Conservation (phyloP, 2,329 filamentous ascomycete species). For the Phialocephala sp. region DNA sequence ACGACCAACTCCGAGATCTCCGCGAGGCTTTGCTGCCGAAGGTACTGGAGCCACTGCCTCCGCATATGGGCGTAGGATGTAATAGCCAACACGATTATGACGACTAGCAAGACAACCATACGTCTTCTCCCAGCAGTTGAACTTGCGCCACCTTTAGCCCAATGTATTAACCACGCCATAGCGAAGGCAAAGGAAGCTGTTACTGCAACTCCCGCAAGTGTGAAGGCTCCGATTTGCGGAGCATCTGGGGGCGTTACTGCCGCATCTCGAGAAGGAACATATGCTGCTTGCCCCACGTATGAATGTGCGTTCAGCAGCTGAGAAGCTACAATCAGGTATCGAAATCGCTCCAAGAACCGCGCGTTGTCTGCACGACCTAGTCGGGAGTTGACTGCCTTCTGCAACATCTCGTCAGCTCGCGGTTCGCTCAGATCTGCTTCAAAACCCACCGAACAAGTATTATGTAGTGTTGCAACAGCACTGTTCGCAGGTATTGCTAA, state of each 20-base stretch:
- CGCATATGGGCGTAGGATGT: slow-evolving; percentile 75
- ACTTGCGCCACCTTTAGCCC: slow-evolving; percentile 62
- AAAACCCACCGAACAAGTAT: slow-evolving; percentile 57
- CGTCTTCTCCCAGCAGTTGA: slow-evolving; percentile 62
- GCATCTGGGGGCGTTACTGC: slow-evolving; percentile 28
- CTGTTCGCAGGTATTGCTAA: slow-evolving; percentile 49
- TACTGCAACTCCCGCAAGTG: slow-evolving; percentile 67
- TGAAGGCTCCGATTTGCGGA: slow-evolving; percentile 52
- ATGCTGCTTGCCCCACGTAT: slow-evolving; percentile 50
- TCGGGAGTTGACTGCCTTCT: slow-evolving; percentile 74
- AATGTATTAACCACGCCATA: slow-evolving; percentile 68
- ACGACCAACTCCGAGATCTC: slow-evolving; percentile 72
- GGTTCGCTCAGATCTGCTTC: not conserved
- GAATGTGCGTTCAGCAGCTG: slow-evolving; percentile 80
- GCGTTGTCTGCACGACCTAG: slow-evolving; percentile 80
- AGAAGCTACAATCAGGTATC: slow-evolving; percentile 90
- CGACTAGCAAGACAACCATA: slow-evolving; percentile 51
- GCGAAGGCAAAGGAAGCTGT: slow-evolving; percentile 67
- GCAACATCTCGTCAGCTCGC: slow-evolving; percentile 35
- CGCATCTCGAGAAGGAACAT: slow-evolving; percentile 34
- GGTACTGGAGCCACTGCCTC: slow-evolving; percentile 80
- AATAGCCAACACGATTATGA: slow-evolving; percentile 56
- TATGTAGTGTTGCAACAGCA: slow-evolving; percentile 53
- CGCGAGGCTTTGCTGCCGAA: slow-evolving; percentile 75
- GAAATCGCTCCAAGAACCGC: slow-evolving; percentile 89